Conservation (phyloP, 2,329 filamentous ascomycete genomes). For the Calonectria hongkongensis region DNA sequence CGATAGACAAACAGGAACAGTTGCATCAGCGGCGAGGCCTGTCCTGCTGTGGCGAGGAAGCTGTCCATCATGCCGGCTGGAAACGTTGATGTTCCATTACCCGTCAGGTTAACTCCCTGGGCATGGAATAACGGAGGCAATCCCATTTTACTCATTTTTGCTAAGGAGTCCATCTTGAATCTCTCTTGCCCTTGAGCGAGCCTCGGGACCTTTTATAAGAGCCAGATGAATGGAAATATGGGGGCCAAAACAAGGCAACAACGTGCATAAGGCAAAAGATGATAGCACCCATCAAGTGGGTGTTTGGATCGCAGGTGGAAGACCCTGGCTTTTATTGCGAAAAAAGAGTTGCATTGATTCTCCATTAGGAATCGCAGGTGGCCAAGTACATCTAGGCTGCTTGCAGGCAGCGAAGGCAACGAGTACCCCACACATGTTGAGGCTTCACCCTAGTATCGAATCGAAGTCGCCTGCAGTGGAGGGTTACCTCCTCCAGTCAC, state of each 20-base stretch:
- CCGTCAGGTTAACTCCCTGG: constrained; percentile 45
- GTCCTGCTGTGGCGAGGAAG: constrained; percentile 67
- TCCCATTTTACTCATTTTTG: constrained; percentile 55
- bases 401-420: constrained; percentile 7
- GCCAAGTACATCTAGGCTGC: neutral
- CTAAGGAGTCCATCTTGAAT: constrained; percentile 51
- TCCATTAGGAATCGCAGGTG: neutral
- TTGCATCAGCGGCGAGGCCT: constrained; percentile 64
- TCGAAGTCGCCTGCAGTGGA: neutral
- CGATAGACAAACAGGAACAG: constrained; percentile 68
- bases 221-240: too few relatives aligned
- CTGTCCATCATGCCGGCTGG: constrained; percentile 63
- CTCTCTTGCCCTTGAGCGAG: neutral
- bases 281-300: neutral
- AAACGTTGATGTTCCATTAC: constrained; percentile 50
- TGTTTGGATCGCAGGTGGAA: neutral
- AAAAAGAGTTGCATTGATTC: neutral
- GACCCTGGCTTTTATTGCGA: neutral
- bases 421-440: neutral
- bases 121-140: constrained; percentile 55
- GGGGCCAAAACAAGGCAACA: constrained; percentile 5
- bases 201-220: neutral
- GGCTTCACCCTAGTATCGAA: neutral
- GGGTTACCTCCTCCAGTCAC: neutral
- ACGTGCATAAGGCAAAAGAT: neutral